These are phyloP conservation scores for Mentha longifolia DNA, from an alignment of 257 asterid species.

Conservation along the genomic window DNA sequence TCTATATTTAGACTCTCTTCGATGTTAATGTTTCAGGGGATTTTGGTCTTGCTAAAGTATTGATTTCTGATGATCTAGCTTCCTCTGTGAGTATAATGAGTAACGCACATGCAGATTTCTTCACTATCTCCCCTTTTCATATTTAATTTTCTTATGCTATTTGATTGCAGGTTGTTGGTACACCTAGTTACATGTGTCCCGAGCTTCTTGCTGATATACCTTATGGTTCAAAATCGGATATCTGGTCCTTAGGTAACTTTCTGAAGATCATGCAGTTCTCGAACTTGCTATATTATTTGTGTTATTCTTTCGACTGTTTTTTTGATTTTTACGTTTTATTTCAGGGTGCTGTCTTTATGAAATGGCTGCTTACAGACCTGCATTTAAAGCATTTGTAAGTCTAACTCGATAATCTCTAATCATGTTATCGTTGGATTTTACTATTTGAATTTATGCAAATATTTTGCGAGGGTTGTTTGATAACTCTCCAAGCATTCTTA, in stretches of 20 bases:
- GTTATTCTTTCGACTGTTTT: constrained; percentile 25
- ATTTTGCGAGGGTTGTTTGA: not conserved
- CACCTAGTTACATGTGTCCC: constrained; percentile 99
- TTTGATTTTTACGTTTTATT: constrained; percentile 16
- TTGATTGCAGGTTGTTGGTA: constrained; percentile 87
- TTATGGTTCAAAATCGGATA: constrained; percentile 95
- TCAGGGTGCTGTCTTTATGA: constrained; percentile 94
- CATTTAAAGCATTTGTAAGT: constrained; percentile 98
- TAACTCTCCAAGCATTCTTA: not conserved
- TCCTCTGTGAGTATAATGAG: constrained; percentile 75
- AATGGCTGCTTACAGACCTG: constrained; percentile 86
- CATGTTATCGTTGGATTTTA: not conserved
- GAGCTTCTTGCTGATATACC: constrained; percentile 99
- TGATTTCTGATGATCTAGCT: constrained; percentile 92
- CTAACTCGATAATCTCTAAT: constrained; percentile 11
- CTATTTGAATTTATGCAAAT: not conserved
- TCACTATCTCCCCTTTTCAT: constrained; percentile 1
- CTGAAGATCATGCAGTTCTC: constrained; percentile 21
- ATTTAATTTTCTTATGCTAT: not conserved
- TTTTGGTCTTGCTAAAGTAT: constrained; percentile 96
- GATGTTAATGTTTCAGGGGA: constrained; percentile 65
- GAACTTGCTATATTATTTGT: constrained; percentile 20
- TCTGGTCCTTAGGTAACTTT: constrained; percentile 91
- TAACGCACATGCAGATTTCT: not conserved
- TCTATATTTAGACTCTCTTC: constrained; percentile 25